Base-by-base conservation (phyloP, 2,329 filamentous ascomycete genomes). In the Cytospora mali region DNA sequence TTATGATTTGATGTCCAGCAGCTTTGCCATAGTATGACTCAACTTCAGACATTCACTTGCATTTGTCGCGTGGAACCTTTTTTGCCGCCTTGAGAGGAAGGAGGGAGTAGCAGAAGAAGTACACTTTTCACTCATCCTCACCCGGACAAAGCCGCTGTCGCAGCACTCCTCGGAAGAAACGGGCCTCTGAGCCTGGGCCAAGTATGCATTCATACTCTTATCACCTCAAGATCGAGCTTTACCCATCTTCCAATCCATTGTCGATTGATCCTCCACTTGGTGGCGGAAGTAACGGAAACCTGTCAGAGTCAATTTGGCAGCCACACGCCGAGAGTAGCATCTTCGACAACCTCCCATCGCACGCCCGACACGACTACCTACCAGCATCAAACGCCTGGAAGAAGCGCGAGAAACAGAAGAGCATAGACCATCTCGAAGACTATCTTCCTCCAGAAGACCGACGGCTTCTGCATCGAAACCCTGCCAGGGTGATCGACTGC, bases 181-280 rank as follows among this genome's bases (percentile, higher is more conserved):
- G 53, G 21, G 46, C 55, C 54, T 55, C 49, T 18, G n/a, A 48
- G 39, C 50, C 39, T 42, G 50, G 58, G 23, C 33, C 27, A 63
- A 66, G 61, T 76, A 87, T 87, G 84, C 81, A 82, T 77, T 81
- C 81, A 31, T 88, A 87, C 72, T 85, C 84, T 67, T 89, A 88
- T 69, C 86, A 89, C 68, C 71, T 89, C n/a, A 87, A 84, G 68
- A 82, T 89, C 69, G 87, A 89, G 76, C 79, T 89, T 49, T 89
- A 88, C 72, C 74, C 79, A 50, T 80, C 75, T 65, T 73, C 79
- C 53, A 73, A 76, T 56, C 78, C 79, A 11, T 28, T 54, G 31
- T 52, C 62, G 4, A 70, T 69, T 1, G 51, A 64, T 27, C 67
- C 53, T 65, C 50, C 55, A 58, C 46, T 59, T 55, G 21, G 5